Conservation (phyloP, 2,329 filamentous ascomycete species). For the Graphiopsis chlorocephala region DNA sequence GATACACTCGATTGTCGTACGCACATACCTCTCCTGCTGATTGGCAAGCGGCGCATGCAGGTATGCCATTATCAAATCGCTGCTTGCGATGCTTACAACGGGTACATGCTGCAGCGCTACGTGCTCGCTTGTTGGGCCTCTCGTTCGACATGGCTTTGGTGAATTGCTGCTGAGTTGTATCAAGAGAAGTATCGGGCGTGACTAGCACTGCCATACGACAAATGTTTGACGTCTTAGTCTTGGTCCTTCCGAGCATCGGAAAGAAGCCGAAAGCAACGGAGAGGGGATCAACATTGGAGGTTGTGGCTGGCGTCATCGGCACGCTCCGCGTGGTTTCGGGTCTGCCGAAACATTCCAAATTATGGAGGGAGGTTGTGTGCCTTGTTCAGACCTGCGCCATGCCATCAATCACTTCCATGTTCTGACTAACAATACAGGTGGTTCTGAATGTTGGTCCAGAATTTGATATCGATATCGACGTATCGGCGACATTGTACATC, state of each 20-base stretch:
- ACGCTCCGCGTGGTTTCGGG: neutral
- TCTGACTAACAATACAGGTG: neutral
- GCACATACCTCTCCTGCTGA: neutral
- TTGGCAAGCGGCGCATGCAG: neutral
- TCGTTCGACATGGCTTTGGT: neutral
- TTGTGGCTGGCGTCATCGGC: no score
- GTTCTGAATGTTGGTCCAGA: no score
- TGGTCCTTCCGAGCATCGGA: neutral
- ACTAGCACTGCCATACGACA: neutral
- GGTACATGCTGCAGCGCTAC: neutral
- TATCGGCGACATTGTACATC: neutral
- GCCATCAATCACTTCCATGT: neutral
- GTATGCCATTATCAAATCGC: neutral
- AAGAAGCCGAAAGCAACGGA: neutral
- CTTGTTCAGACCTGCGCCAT: no score
- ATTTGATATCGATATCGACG: neutral
- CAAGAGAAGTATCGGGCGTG: neutral
- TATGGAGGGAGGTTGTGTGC: neutral
- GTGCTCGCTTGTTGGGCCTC: neutral
- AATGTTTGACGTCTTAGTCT: neutral
- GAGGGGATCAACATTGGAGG: no score
- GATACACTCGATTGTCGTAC: neutral
- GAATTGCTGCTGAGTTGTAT: neutral
- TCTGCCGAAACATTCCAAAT: neutral
- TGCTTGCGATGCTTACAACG: slow-evolving; percentile 3